Evolutionary conservation across 495 filamentous ascomycete genomes (phyloP).

Genomic region (Xylaria palmicola): DNA sequence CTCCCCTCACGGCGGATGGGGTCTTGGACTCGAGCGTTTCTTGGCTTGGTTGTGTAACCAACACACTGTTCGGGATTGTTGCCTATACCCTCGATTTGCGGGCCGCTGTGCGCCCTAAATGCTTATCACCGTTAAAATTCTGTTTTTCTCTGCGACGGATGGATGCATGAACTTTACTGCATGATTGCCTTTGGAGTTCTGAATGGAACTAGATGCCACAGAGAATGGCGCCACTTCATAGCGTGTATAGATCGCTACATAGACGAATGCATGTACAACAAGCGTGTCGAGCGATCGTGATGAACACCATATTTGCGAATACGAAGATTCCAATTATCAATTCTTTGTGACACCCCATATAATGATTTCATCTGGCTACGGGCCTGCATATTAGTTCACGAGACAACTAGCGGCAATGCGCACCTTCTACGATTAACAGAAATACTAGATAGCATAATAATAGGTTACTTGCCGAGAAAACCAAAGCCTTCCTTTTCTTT

Average conservation of each 20-base stretch:
- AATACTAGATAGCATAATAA: too few relatives aligned
- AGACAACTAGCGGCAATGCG: too few relatives aligned
- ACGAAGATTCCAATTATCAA: too few relatives aligned
- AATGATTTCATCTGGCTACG: too few relatives aligned
- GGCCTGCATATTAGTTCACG: too few relatives aligned
- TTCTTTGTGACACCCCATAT: too few relatives aligned
- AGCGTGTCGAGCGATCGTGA: background rate
- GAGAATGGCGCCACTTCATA: background rate
- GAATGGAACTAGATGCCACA: background rate
- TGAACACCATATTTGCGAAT: background rate
- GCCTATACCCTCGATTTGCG: conserved; percentile 91
- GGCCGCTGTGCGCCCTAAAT: conserved; percentile 85
- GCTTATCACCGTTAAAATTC: background rate
- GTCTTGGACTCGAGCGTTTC: conserved; percentile 92
- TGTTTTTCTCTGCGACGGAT: background rate
- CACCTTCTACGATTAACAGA: too few relatives aligned
- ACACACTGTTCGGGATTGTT: conserved; percentile 86
- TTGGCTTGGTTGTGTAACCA: conserved; percentile 93
- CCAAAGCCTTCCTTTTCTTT: too few relatives aligned
- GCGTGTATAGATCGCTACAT: conserved; percentile 2
- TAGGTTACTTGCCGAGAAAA: too few relatives aligned
- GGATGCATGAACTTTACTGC: background rate
- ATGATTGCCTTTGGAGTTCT: background rate
- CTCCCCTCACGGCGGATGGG: conserved; percentile 93
- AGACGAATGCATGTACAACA: background rate